Base-by-base conservation (phyloP, 441 rosid genomes). In the Flueggea neowawraea region DNA sequence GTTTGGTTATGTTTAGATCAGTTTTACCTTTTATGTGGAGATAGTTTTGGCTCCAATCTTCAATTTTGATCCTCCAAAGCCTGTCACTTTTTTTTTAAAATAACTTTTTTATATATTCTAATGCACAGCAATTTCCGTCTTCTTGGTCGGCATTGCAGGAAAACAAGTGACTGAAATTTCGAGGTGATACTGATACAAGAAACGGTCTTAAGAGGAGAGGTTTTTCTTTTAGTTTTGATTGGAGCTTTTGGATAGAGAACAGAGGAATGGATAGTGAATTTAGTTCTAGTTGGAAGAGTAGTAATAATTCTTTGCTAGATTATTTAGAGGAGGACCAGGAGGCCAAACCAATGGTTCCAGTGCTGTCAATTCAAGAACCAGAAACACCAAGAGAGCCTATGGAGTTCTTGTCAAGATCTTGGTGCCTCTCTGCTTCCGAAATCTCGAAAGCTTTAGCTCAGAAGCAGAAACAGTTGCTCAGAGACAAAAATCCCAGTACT, bases 351-450 rank as follows among this genome's bases (percentile, higher is more conserved):
- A 73, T 61, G 45, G 17, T 75, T 28, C 58, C 74, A 0, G 61
- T 88, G 74, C 85, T 89, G 12, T 62, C 82, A 2, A 79, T 90
- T 44, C 86, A 80, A 61, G 84, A 87, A 48, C 97, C 97, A 33
- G 83, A 87, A 62, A 90, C 94, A 33, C 98, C 96, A 0, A 87
- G 66, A 54, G 97, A 89, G 70, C 91, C 97, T 3, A 94, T 94
- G 94, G 98, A 94, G 84, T 94, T 85, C 69, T 69, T 94, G 32
- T 84, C 93, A 0, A 90, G 98, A 83, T 89, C 98, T 0, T 94
- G 98, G 95, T 89, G 94, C 64, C 81, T 84, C 17, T 94, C 98
- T 13, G 90, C 96, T 55, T 84, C 96, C n/a, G 96, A 94, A 78
- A 78, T 94, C 66, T 82, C 98, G 44, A 90, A 90, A 82, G 97